A percentile compares a stretch with the other conserved stretches of the same genome.
Evolutionary conservation across 2,329 filamentous ascomycete species (phyloP).

Genomic region (Exophiala oligosperma): DNA sequence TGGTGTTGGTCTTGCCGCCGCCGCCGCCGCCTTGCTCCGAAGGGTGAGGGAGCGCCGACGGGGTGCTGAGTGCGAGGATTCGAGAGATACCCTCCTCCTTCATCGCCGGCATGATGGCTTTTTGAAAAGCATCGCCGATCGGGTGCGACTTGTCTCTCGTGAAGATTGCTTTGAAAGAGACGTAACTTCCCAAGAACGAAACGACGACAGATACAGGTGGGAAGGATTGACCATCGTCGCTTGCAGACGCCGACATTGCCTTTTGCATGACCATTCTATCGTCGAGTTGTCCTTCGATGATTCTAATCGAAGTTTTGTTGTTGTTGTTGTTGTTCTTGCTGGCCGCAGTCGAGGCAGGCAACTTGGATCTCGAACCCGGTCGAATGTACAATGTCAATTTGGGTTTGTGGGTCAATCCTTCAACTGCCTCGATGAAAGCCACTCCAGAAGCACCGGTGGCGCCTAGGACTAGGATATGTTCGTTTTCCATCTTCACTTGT

Average conservation of each 20-base stretch:
- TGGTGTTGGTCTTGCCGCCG: not conserved
- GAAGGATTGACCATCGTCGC: not conserved
- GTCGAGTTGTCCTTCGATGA: conserved; percentile 16
- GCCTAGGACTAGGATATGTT: conserved; percentile 17
- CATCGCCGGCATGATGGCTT: conserved; percentile 16
- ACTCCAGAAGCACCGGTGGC: conserved; percentile 14
- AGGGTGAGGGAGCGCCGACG: conserved; percentile 5
- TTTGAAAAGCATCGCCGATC: conserved; percentile 17
- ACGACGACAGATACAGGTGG: conserved; percentile 14
- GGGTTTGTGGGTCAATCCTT: conserved; percentile 1
- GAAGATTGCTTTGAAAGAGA: conserved; percentile 6
- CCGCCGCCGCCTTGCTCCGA: not conserved
- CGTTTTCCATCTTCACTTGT: not conserved
- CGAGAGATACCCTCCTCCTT: conserved; percentile 9
- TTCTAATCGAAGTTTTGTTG: conserved; percentile 2
- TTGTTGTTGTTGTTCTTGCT: not conserved
- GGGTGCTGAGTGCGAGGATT: conserved; percentile 19
- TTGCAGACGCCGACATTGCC: conserved; percentile 8
- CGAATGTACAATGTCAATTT: conserved; percentile 16
- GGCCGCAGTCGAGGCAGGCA: not conserved
- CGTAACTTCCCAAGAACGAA: conserved; percentile 18
- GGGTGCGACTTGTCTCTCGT: conserved; percentile 17
- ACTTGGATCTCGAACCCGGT: not conserved
- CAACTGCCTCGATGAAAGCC: conserved; percentile 10
- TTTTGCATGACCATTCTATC: conserved; percentile 2